A percentile compares a stretch with the other conserved stretches of the same genome.
phyloP scores from a whole-genome alignment of 2,329 filamentous ascomycete species.

The Cercospora brassicicola region DNA sequence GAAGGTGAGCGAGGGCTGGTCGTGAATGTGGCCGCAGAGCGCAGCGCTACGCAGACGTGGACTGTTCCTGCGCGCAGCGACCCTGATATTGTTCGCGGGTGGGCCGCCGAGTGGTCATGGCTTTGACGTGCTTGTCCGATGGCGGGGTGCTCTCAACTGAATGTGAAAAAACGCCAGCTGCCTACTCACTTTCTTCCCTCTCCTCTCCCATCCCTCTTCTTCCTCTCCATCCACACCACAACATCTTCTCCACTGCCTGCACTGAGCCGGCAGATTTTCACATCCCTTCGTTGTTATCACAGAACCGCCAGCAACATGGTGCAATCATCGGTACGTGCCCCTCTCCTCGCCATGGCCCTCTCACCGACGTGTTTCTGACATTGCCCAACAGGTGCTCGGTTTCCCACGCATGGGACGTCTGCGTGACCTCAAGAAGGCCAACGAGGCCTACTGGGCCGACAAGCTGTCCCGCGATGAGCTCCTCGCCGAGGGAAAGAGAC shows the following conservation, averaged over 20 bases:
- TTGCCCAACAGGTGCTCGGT: constrained; percentile 67
- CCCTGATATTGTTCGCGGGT: constrained; percentile 6
- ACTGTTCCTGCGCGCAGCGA: not conserved
- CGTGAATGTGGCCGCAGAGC: not conserved
- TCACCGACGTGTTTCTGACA: not conserved
- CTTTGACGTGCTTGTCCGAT: constrained; percentile 7
- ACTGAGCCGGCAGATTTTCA: constrained; percentile 2
- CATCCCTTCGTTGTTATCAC: not conserved
- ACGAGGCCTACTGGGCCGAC: constrained; percentile 94
- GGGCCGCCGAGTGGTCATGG: not conserved
- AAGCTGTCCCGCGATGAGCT: constrained; percentile 92
- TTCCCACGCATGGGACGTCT: constrained; percentile 98
- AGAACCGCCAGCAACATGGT: constrained; percentile 45
- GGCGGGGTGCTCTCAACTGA: constrained; percentile 7
- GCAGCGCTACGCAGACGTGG: not conserved
- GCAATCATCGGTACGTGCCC: constrained; percentile 51
- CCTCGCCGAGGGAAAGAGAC: constrained; percentile 91
- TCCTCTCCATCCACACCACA: not conserved
- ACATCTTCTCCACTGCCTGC: constrained; percentile 1
- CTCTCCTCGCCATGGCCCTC: not conserved
- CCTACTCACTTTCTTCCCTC: not conserved
- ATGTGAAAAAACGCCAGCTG: not conserved
- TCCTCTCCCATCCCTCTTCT: not conserved
- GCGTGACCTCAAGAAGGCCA: constrained; percentile 99
- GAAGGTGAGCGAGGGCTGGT: not conserved